phyloP scores from a whole-genome alignment of 768 basidiomycete genomes.

The Leccinum incarnatum region DNA sequence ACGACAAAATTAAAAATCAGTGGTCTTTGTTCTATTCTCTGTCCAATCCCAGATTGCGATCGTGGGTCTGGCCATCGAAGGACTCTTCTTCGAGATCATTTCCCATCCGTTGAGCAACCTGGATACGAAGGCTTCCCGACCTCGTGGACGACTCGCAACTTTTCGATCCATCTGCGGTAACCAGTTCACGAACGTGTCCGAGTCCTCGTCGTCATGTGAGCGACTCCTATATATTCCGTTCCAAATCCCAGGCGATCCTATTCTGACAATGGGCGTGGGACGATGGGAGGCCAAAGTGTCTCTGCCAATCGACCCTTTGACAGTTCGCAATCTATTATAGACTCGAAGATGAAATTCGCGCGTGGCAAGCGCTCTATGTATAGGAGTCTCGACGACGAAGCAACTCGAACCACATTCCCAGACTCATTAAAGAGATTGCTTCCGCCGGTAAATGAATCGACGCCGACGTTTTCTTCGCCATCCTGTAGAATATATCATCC shows the following conservation, averaged over 20 bases:
- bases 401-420: slow-evolving; percentile 5
- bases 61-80: slow-evolving; percentile 4
- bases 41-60: slow-evolving; percentile 11
- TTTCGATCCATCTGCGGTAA: not conserved
- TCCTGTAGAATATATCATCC: not conserved
- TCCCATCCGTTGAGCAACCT: slow-evolving; percentile 9
- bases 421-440: slow-evolving; percentile 9
- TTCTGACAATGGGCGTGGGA: slow-evolving; percentile 6
- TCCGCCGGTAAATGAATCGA: not conserved
- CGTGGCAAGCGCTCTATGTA: not conserved
- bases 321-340: not conserved
- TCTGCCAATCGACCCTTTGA: not conserved
- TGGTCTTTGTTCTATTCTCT: not conserved
- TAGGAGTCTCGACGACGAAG: slow-evolving; percentile 4
- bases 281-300: not conserved
- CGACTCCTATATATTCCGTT: not conserved
- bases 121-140: not conserved
- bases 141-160: not conserved
- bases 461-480: not conserved
- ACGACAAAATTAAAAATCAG: slow-evolving; percentile 1
- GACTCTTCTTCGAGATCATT: not conserved
- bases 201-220: not conserved
- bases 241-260: not conserved
- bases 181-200: not conserved
- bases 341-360: slow-evolving; percentile 7